Conservation (phyloP, 441 rosid species). For the Eruca vesicaria region DNA sequence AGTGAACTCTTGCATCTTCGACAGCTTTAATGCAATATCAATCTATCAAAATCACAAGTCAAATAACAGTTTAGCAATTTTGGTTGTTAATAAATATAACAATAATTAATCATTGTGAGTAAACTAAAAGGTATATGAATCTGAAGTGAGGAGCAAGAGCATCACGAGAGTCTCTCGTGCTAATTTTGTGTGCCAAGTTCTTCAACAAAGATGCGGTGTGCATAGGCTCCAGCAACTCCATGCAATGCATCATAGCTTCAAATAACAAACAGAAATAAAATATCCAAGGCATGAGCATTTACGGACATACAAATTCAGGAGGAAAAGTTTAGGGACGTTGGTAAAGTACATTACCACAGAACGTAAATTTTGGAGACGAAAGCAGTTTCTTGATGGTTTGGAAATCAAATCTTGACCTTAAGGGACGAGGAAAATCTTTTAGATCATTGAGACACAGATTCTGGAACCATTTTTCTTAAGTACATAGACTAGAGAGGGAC, state of each 20-base stretch:
- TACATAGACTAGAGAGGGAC: neutral
- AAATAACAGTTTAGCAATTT: too few relatives aligned
- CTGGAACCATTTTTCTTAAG: too few relatives aligned
- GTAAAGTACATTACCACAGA: slow-evolving; percentile 61
- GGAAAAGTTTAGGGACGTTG: neutral
- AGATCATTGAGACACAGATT: neutral
- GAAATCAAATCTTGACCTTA: slow-evolving; percentile 82
- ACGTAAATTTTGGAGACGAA: slow-evolving; percentile 70
- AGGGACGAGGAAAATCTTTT: neutral
- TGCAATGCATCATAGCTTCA: slow-evolving; percentile 82
- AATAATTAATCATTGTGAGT: neutral
- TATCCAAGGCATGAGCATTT: neutral
- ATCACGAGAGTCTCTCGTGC: slow-evolving; percentile 70
- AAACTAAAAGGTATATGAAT: neutral
- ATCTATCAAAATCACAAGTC: slow-evolving; percentile 12
- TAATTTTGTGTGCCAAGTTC: slow-evolving; percentile 84
- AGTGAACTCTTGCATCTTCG: too few relatives aligned
- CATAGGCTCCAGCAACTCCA: slow-evolving; percentile 95
- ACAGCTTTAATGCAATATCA: too few relatives aligned
- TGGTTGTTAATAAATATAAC: neutral
- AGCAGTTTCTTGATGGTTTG: slow-evolving; percentile 64
- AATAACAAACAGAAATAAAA: neutral
- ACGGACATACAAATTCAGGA: neutral
- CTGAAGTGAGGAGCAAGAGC: slow-evolving; percentile 82
- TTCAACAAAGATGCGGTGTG: slow-evolving; percentile 76